Evolutionary conservation across 148 eudicot species (phyloP).

Genomic region (Chenopodium quinoa): DNA sequence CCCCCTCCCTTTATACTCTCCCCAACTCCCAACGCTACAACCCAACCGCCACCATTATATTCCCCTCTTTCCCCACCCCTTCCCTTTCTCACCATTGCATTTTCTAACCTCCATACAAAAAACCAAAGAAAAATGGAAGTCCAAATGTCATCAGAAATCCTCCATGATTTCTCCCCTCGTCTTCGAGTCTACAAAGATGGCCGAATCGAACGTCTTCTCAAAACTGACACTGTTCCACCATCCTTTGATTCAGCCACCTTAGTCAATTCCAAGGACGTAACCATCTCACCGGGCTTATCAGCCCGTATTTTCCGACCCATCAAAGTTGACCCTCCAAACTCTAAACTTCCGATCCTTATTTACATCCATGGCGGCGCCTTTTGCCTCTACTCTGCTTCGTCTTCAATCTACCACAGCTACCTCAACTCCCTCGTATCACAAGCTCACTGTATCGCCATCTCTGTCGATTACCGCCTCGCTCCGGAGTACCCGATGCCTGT

Average conservation of each 20-base stretch:
- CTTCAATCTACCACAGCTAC: slow-evolving; percentile 33
- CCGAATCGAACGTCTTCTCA: slow-evolving; percentile 27
- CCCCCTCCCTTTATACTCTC: no score
- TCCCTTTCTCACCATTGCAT: no score
- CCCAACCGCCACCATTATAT: no score
- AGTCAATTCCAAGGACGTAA: slow-evolving; percentile 42
- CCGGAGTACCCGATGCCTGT: slow-evolving; percentile 51
- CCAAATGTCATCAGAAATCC: slow-evolving; percentile 16
- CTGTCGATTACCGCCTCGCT: slow-evolving; percentile 45
- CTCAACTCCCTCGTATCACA: slow-evolving; percentile 30
- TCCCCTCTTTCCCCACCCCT: no score
- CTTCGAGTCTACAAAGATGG: slow-evolving; percentile 43
- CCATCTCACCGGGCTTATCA: slow-evolving; percentile 26
- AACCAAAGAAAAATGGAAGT: slow-evolving; percentile 4
- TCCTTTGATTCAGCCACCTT: slow-evolving; percentile 25
- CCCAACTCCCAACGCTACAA: no score
- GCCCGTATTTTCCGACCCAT: slow-evolving; percentile 33
- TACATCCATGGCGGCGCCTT: slow-evolving; percentile 52
- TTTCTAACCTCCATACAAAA: no score
- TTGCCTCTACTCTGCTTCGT: slow-evolving; percentile 39
- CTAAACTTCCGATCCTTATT: slow-evolving; percentile 36
- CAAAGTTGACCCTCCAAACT: neutral
- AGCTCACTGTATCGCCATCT: slow-evolving; percentile 31
- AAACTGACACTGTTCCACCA: slow-evolving; percentile 20
- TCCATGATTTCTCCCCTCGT: slow-evolving; percentile 49